Conservation (phyloP, 345 rosid species). For the Kernera saxatilis region DNA sequence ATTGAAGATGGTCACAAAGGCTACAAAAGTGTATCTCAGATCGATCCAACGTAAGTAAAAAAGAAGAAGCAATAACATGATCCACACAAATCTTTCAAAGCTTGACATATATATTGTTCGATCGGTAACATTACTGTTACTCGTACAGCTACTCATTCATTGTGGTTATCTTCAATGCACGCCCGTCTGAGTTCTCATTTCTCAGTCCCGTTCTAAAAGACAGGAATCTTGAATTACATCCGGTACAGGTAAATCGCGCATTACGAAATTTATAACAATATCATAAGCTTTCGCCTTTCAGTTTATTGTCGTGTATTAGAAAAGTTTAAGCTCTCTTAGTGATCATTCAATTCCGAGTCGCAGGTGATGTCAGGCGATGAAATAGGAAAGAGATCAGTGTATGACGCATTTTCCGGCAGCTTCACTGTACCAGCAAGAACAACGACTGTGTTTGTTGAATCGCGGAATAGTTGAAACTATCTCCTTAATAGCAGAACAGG, state of each 20-base stretch:
- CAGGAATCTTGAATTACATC: slow-evolving; percentile 62
- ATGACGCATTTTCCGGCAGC: slow-evolving; percentile 49
- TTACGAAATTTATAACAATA: neutral
- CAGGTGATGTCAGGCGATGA: slow-evolving; percentile 64
- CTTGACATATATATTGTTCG: neutral
- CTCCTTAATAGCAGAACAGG: neutral
- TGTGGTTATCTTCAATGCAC: slow-evolving; percentile 61
- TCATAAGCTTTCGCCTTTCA: neutral
- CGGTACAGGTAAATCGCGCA: slow-evolving; percentile 51
- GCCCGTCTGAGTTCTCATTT: slow-evolving; percentile 59
- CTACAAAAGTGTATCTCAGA: slow-evolving; percentile 52
- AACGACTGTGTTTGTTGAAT: slow-evolving; percentile 70
- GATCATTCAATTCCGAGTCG: neutral
- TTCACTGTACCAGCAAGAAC: slow-evolving; percentile 61
- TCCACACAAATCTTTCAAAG: neutral
- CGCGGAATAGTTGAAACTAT: slow-evolving; percentile 30
- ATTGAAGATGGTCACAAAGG: slow-evolving; percentile 77
- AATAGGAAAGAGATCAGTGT: slow-evolving; percentile 53
- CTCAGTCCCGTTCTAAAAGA: slow-evolving; percentile 36
- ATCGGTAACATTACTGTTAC: neutral
- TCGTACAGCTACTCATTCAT: slow-evolving; percentile 56
- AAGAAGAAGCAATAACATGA: neutral
- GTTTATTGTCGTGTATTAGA: neutral
- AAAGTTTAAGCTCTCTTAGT: neutral
- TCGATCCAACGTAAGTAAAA: slow-evolving; percentile 63